These are phyloP conservation scores for Hanseniaspora lachancei DNA, from an alignment of 805 yeast genomes.

Conservation along the genomic window DNA sequence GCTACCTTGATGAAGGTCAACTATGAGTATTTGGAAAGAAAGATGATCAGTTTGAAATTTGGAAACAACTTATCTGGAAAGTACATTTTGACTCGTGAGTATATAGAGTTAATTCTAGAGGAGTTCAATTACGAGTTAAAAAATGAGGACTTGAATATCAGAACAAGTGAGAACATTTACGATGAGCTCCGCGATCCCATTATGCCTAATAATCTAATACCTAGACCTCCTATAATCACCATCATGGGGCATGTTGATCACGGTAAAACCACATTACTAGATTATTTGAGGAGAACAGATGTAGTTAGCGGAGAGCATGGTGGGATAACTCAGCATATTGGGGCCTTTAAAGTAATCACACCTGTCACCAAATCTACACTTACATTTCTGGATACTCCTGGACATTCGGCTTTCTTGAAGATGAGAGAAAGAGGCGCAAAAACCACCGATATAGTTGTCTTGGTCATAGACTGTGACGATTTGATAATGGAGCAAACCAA, in stretches of 20 bases:
- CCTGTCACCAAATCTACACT: conserved; percentile 61
- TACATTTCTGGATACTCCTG: conserved; percentile 93
- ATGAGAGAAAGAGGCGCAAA: conserved; percentile 96
- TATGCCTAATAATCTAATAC: conserved; percentile 37
- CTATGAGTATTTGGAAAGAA: conserved; percentile 43
- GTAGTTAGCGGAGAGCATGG: conserved; percentile 81
- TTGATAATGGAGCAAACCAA: conserved; percentile 95
- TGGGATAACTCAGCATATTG: conserved; percentile 95
- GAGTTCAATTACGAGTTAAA: conserved; percentile 64
- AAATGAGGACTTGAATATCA: conserved; percentile 17
- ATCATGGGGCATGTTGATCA: conserved; percentile 99
- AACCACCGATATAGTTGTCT: conserved; percentile 78
- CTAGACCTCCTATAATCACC: conserved; percentile 87
- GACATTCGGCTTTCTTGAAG: conserved; percentile 91
- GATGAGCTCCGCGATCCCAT: conserved; percentile 46
- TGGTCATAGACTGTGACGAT: conserved; percentile 95
- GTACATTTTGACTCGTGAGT: conserved; percentile 73
- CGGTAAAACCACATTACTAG: conserved; percentile 91
- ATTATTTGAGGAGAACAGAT: conserved; percentile 69
- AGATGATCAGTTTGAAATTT: conserved; percentile 59
- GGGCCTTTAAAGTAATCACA: conserved; percentile 83
- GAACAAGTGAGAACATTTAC: conserved; percentile 35
- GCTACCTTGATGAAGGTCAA: conserved; percentile 60
- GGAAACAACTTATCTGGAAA: conserved; percentile 47
- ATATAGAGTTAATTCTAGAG: conserved; percentile 74